phyloP scores from a whole-genome alignment of 1,284 basidiomycete genomes.

The Trichosporon coremiiforme region DNA sequence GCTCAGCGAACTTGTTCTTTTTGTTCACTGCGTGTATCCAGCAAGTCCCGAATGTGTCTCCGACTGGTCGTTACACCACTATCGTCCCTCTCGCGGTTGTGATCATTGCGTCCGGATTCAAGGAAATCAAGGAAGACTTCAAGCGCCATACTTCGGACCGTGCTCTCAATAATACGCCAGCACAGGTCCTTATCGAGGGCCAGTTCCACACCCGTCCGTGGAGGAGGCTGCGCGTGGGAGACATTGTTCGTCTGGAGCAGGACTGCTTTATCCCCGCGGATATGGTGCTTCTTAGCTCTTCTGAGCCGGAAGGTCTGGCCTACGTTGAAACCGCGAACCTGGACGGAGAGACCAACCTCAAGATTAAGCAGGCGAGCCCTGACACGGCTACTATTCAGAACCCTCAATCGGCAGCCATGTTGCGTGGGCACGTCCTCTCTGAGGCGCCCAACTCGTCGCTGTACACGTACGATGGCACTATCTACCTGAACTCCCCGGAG shows the following conservation, averaged over 20 bases:
- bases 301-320: conserved; percentile 94
- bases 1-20: conserved; percentile 99
- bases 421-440: conserved; percentile 82
- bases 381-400: conserved; percentile 77
- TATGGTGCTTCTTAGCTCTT: conserved; percentile 80
- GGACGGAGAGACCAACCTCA: conserved; percentile 97
- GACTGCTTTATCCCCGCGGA: conserved; percentile 97
- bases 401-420: conserved; percentile 70
- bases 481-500: conserved; percentile 63
- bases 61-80: conserved; percentile 93
- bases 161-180: conserved; percentile 81
- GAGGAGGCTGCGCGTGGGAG: conserved; percentile 87
- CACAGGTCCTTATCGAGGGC: conserved; percentile 72
- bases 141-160: conserved; percentile 96
- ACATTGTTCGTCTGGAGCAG: conserved; percentile 85
- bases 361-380: conserved; percentile 94
- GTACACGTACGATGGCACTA: conserved; percentile 86
- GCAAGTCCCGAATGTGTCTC: conserved; percentile 96
- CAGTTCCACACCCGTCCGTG: conserved; percentile 78
- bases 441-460: conserved; percentile 98
- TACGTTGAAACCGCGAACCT: conserved; percentile 98
- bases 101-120: conserved; percentile 91
- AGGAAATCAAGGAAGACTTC: conserved; percentile 88
- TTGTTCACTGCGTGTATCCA: conserved; percentile 97
- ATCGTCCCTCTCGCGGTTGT: conserved; percentile 89